These are phyloP conservation scores for Saksenaea vasiformis DNA, from an alignment of 371 early-diverging fungal species.

Conservation along the genomic window DNA sequence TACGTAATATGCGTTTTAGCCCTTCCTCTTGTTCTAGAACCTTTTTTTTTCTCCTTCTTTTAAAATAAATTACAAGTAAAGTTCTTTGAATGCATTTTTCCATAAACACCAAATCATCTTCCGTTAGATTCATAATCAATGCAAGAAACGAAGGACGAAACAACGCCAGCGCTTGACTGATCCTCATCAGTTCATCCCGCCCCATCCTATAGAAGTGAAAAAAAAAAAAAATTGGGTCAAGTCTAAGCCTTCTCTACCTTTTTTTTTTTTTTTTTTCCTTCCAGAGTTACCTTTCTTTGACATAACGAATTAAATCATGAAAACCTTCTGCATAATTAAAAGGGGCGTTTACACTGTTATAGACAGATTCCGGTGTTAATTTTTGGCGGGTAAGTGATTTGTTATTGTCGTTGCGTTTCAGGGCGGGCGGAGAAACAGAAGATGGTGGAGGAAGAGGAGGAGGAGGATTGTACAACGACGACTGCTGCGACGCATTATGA, in stretches of 20 bases:
- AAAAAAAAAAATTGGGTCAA: neutral
- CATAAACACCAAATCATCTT: conserved; percentile 88
- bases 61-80: conserved; percentile 53
- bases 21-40: neutral
- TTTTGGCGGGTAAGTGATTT: conserved; percentile 19
- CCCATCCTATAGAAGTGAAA: conserved; percentile 65
- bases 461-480: neutral
- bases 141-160: conserved; percentile 92
- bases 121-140: conserved; percentile 85
- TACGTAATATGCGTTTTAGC: conserved; percentile 15
- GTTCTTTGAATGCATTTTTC: conserved; percentile 89
- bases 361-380: conserved; percentile 69
- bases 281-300: conserved; percentile 67
- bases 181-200: conserved; percentile 80
- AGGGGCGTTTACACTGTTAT: conserved; percentile 71
- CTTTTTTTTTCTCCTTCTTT: neutral
- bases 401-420: conserved; percentile 12
- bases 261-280: too few species aligned
- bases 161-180: conserved; percentile 83
- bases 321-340: conserved; percentile 90
- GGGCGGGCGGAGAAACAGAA: neutral
- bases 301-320: conserved; percentile 78
- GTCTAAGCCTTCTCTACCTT: neutral
- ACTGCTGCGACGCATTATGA: neutral
- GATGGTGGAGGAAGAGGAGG: too few species aligned